phyloP scores from a whole-genome alignment of 2,329 filamentous ascomycete genomes.

The Apiospora pterosperma region DNA sequence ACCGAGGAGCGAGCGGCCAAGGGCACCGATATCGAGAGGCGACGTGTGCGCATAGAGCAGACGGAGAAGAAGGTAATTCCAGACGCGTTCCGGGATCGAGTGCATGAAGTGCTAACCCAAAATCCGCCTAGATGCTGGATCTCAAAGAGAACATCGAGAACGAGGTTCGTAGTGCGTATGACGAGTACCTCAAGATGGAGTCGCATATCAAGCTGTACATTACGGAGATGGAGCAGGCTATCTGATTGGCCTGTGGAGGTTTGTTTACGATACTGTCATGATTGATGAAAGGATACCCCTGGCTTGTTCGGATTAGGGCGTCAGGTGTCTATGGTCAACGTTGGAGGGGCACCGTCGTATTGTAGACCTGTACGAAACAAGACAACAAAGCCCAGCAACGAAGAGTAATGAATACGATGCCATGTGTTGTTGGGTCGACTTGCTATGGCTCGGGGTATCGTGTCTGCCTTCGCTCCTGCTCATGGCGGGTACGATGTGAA shows the following conservation, averaged over 20 bases:
- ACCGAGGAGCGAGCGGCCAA: slow-evolving; percentile 84
- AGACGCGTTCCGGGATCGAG: neutral
- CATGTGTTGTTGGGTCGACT: neutral
- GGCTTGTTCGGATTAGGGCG: slow-evolving; percentile 7
- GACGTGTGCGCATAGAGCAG: slow-evolving; percentile 92
- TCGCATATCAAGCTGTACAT: slow-evolving; percentile 97
- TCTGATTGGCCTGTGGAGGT: slow-evolving; percentile 31
- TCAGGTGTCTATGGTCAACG: neutral
- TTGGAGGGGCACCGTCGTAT: neutral
- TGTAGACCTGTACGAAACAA: neutral
- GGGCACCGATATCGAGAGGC: slow-evolving; percentile 85
- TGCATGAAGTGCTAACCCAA: slow-evolving; percentile 17
- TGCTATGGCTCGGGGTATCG: neutral
- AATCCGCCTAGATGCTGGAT: slow-evolving; percentile 84
- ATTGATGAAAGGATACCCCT: slow-evolving; percentile 36
- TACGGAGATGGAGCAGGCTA: slow-evolving; percentile 95
- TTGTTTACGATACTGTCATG: slow-evolving; percentile 20
- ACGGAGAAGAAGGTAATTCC: slow-evolving; percentile 89
- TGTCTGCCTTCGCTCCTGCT: neutral
- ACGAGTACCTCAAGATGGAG: slow-evolving; percentile 97
- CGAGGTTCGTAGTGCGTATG: slow-evolving; percentile 84
- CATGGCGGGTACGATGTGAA: neutral
- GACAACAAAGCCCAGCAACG: neutral
- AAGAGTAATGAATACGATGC: neutral
- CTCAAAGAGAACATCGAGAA: slow-evolving; percentile 96